Evolutionary conservation across 768 basidiomycete species (phyloP).

Genomic region (Mrakia gelida): DNA sequence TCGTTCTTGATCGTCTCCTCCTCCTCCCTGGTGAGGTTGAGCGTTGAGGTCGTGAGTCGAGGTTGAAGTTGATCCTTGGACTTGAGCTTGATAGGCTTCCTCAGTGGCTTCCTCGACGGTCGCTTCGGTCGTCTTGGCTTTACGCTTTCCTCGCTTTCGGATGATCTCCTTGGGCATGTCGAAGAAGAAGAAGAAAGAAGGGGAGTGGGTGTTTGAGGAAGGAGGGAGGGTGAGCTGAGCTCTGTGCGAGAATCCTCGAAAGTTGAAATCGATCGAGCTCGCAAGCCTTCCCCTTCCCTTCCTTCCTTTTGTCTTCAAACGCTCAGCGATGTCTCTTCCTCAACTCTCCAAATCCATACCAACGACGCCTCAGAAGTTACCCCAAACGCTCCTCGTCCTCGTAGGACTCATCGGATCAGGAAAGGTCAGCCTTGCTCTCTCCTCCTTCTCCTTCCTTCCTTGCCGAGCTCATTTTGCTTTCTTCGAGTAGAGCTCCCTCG

Average conservation of each 20-base stretch:
- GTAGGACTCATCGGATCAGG: slow-evolving; percentile 24
- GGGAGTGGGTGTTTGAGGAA: neutral
- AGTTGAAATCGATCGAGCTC: no score
- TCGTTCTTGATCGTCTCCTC: neutral
- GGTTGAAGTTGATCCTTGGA: neutral
- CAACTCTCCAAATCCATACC: no score
- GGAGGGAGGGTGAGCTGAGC: neutral
- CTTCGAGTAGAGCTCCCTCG: neutral
- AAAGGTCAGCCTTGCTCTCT: slow-evolving; percentile 13
- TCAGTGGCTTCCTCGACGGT: slow-evolving; percentile 1
- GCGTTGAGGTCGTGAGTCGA: neutral
- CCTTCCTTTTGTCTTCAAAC: no score
- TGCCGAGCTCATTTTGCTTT: slow-evolving; percentile 2
- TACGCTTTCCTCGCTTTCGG: slow-evolving; percentile 31
- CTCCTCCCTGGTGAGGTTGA: neutral
- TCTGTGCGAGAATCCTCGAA: neutral
- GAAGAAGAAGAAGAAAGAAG: neutral
- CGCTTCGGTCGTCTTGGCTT: slow-evolving; percentile 21
- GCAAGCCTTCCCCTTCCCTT: no score
- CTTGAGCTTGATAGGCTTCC: slow-evolving; percentile 10
- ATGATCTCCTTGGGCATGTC: slow-evolving; percentile 30
- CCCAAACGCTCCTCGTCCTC: slow-evolving; percentile 14
- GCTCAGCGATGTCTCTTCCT: neutral
- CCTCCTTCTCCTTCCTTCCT: neutral
- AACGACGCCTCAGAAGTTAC: neutral